phyloP scores from a whole-genome alignment of 768 basidiomycete genomes.

The Tylopilus sp. region DNA sequence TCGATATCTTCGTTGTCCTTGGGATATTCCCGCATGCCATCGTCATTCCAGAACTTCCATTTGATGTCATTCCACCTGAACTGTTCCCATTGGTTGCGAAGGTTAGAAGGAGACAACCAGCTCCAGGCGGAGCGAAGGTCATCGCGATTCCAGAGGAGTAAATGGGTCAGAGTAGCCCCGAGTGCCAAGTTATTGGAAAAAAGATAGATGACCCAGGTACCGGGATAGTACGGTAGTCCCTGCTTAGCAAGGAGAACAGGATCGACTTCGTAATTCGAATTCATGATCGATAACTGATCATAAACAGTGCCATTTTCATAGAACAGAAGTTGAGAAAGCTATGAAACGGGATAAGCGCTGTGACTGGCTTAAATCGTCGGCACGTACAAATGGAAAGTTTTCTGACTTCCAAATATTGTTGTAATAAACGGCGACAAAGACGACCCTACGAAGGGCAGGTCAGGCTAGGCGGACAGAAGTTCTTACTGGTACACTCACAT shows the following conservation, averaged over 20 bases:
- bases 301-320: not conserved
- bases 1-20: constrained; percentile 43
- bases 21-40: constrained; percentile 17
- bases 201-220: constrained; percentile 22
- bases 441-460: constrained; percentile 18
- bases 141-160: constrained; percentile 51
- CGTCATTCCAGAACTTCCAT: constrained; percentile 34
- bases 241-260: constrained; percentile 42
- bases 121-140: constrained; percentile 46
- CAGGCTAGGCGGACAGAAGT: not conserved
- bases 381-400: constrained; percentile 53
- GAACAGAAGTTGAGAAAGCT: constrained; percentile 1
- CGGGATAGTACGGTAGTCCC: constrained; percentile 32
- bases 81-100: constrained; percentile 20
- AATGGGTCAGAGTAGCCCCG: constrained; percentile 50
- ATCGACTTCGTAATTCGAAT: constrained; percentile 34
- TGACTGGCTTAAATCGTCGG: no score
- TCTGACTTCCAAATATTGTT: constrained; percentile 56
- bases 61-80: constrained; percentile 34
- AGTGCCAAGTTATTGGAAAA: constrained; percentile 24
- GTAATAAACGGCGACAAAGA: constrained; percentile 37
- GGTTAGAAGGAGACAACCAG: constrained; percentile 38
- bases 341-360: not conserved
- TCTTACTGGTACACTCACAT: constrained; percentile 36
- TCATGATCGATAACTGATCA: not conserved